phyloP scores from a whole-genome alignment of 129 eudicot genomes.

The Centaurea solstitialis region DNA sequence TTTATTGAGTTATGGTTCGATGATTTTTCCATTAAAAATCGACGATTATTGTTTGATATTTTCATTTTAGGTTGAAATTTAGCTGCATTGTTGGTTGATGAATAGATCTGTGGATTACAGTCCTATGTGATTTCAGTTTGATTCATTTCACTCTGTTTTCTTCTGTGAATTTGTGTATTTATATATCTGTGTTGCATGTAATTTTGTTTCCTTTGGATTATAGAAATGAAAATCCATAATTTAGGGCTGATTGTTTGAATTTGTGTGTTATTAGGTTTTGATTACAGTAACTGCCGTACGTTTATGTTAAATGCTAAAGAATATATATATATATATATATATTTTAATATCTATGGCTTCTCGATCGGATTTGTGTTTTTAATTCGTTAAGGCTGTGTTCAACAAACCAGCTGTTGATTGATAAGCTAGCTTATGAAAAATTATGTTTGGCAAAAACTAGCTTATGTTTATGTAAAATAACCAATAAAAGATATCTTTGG shows the following conservation, averaged over 20 bases:
- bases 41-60: background rate
- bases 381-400: background rate
- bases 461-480: no score
- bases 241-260: background rate
- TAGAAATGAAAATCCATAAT: background rate
- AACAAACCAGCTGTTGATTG: no score
- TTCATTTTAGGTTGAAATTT: background rate
- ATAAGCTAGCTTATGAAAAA: no score
- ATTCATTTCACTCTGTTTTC: background rate
- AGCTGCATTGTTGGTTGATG: conserved; percentile 24
- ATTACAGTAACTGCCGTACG: background rate
- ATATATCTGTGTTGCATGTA: conserved; percentile 16
- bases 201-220: background rate
- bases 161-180: conserved; percentile 7
- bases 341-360: background rate
- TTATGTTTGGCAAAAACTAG: no score
- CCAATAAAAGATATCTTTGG: no score
- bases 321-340: no score
- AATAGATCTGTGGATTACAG: conserved; percentile 2
- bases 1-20: background rate
- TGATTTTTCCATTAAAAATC: background rate
- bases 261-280: background rate
- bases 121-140: background rate
- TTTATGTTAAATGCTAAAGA: background rate
- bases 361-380: background rate